Evolutionary conservation across 2,329 filamentous ascomycete genomes (phyloP).

Genomic region (Ascosphaera pollenicola): DNA sequence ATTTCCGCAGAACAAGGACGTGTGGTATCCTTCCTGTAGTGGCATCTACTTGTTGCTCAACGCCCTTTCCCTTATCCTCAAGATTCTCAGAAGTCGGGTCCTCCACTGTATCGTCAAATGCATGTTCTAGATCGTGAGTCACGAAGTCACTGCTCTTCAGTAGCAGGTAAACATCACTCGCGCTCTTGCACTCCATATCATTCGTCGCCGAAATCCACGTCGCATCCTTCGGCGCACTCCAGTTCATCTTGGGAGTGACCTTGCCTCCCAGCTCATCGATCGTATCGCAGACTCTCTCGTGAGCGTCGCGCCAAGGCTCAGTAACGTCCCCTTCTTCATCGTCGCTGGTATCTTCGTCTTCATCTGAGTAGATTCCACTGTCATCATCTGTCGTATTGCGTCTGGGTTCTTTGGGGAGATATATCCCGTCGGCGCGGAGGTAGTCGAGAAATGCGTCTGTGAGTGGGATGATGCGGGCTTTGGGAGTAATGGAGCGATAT

Average conservation of each 20-base stretch:
- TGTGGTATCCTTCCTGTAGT: constrained; percentile 35
- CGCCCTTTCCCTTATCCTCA: not conserved
- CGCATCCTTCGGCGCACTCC: constrained; percentile 91
- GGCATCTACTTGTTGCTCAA: not conserved
- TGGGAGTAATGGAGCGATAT: constrained; percentile 62
- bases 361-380: constrained; percentile 36
- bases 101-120: constrained; percentile 52
- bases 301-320: constrained; percentile 42
- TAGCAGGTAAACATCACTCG: constrained; percentile 83
- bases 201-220: constrained; percentile 78
- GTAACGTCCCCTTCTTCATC: constrained; percentile 36
- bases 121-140: constrained; percentile 81
- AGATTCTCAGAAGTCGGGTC: constrained; percentile 18
- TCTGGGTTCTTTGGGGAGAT: constrained; percentile 38
- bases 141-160: constrained; percentile 90
- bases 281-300: constrained; percentile 50
- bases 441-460: constrained; percentile 59
- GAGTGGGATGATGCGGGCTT: constrained; percentile 65
- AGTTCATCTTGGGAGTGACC: constrained; percentile 86
- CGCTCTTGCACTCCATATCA: constrained; percentile 68
- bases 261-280: constrained; percentile 67
- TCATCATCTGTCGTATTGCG: constrained; percentile 17
- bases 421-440: constrained; percentile 76
- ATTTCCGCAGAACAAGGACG: constrained; percentile 67
- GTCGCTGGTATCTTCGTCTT: constrained; percentile 34